Evolutionary conservation across 306 rosid genomes (phyloP).

Genomic region (Dalbergia oliveri): DNA sequence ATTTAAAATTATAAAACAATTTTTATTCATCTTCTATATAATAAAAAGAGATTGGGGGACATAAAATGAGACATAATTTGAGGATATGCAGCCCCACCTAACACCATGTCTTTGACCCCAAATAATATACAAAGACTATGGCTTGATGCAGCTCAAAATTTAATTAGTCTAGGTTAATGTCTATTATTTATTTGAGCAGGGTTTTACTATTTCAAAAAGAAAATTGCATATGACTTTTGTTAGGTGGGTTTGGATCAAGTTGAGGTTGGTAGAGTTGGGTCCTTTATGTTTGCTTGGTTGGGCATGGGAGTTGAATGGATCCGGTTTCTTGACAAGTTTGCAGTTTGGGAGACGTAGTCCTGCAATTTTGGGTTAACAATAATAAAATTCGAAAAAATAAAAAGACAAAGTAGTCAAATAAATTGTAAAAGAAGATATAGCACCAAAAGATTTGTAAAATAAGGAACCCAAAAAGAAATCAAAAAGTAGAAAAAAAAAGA

Average conservation of each 20-base stretch:
- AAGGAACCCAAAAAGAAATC: neutral
- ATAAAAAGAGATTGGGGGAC: too few species aligned
- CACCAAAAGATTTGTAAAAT: neutral
- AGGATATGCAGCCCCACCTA: too few species aligned
- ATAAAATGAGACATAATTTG: too few species aligned
- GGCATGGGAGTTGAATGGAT: neutral
- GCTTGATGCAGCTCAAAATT: too few species aligned
- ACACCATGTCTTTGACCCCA: too few species aligned
- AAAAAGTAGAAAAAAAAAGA: too few species aligned
- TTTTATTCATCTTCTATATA: too few species aligned
- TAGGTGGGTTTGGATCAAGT: neutral
- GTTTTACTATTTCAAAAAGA: neutral
- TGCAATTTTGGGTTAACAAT: neutral
- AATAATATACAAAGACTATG: too few species aligned
- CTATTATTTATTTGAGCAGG: neutral
- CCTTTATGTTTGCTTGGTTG: neutral
- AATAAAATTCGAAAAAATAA: neutral
- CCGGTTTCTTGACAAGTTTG: neutral
- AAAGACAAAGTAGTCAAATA: neutral
- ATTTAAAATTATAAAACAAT: too few species aligned
- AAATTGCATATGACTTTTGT: neutral
- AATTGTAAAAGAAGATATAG: neutral
- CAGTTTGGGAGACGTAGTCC: neutral
- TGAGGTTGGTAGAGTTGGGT: neutral
- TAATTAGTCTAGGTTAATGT: too few species aligned